Percentiles rank a stretch among this genome's conserved stretches.
These are phyloP conservation scores for Coix lacrymajobi DNA, from an alignment of 176 grass and related monocot genomes.

Conservation along the genomic window DNA sequence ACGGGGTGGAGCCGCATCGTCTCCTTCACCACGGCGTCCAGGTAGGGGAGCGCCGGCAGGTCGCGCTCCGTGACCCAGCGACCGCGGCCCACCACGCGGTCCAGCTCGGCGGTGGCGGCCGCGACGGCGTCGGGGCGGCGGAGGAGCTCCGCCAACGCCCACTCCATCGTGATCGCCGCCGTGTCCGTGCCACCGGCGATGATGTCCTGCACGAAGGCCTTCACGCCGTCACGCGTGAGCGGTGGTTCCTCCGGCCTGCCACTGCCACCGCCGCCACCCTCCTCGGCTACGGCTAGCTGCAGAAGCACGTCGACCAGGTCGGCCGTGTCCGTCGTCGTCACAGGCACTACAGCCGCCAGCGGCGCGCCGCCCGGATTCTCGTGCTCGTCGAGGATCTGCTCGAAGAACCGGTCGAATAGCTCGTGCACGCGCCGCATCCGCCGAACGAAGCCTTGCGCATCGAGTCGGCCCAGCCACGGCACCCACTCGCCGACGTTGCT, in stretches of 20 bases:
- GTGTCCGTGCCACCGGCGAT: constrained; percentile 45
- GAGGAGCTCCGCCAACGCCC: constrained; percentile 56
- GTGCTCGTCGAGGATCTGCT: constrained; percentile 43
- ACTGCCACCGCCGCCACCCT: neutral
- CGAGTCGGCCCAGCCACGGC: constrained; percentile 35
- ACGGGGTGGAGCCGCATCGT: constrained; percentile 38
- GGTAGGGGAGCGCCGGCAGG: neutral
- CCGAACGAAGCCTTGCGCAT: constrained; percentile 32
- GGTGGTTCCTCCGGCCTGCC: neutral
- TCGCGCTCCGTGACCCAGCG: constrained; percentile 31
- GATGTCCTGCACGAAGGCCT: constrained; percentile 47
- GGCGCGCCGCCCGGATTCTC: neutral
- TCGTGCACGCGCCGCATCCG: constrained; percentile 37
- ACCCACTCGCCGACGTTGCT: constrained; percentile 46
- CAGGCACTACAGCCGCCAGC: no score
- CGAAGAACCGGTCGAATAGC: constrained; percentile 36
- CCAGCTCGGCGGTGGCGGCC: constrained; percentile 37
- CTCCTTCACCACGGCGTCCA: neutral
- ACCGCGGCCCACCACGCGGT: constrained; percentile 31
- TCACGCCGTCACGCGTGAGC: constrained; percentile 45
- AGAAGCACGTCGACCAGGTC: constrained; percentile 50
- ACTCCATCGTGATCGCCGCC: constrained; percentile 37
- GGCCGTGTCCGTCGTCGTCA: neutral
- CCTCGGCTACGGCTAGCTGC: constrained; percentile 18
- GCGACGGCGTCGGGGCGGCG: constrained; percentile 4